phyloP scores from a whole-genome alignment of 345 rosid species.

The Reutealis trisperma region DNA sequence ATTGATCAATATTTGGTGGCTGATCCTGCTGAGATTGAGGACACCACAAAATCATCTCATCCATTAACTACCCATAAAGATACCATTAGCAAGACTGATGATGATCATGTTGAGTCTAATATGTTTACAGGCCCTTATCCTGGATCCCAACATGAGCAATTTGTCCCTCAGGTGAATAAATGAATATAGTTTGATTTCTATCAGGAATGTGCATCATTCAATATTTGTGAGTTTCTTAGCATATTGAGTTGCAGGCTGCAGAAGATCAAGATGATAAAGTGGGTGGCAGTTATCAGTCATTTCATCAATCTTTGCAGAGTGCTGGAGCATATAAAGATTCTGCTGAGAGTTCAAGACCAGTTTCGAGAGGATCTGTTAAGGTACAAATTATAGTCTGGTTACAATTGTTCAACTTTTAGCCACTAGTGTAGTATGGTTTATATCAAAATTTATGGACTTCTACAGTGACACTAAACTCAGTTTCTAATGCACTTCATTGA shows the following conservation, averaged over 20 bases:
- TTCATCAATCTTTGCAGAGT: slow-evolving; percentile 17
- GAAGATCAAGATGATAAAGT: slow-evolving; percentile 7
- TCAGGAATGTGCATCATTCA: neutral
- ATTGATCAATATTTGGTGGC: slow-evolving; percentile 29
- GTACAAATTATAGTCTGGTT: neutral
- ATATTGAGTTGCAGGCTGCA: slow-evolving; percentile 29
- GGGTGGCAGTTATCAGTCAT: slow-evolving; percentile 4
- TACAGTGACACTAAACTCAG: neutral
- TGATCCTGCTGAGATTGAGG: slow-evolving; percentile 26
- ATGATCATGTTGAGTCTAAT: slow-evolving; percentile 15
- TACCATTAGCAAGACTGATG: neutral
- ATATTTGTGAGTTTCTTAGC: neutral
- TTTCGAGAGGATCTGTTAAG: slow-evolving; percentile 2
- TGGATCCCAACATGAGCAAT: slow-evolving; percentile 8
- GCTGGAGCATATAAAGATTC: slow-evolving; percentile 5
- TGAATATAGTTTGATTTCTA: neutral
- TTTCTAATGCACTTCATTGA: neutral
- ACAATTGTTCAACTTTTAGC: neutral
- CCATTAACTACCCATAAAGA: slow-evolving; percentile 1
- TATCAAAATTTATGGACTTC: neutral
- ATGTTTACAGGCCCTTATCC: slow-evolving; percentile 1
- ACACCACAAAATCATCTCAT: neutral
- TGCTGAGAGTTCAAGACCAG: slow-evolving; percentile 6
- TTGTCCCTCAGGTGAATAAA: slow-evolving; percentile 14
- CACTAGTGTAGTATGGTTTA: neutral